Evolutionary conservation across 2,329 filamentous ascomycete species (phyloP).

Genomic region (Aureobasidium namibiae): DNA sequence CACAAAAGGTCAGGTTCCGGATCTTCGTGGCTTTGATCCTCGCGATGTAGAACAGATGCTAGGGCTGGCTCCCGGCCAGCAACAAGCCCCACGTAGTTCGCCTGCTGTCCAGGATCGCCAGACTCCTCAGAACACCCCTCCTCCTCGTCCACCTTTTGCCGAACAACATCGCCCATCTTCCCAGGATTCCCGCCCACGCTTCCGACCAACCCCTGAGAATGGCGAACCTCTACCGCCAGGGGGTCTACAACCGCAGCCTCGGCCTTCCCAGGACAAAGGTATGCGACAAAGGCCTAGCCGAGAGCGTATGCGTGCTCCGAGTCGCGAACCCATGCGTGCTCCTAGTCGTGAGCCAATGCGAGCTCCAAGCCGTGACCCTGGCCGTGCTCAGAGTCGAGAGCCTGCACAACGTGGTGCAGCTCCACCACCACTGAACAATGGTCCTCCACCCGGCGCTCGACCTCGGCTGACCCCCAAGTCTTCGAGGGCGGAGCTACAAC

Average conservation of each 20-base stretch:
- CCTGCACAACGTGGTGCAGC: not conserved
- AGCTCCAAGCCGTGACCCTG: slow-evolving; percentile 23
- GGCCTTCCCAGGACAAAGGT: slow-evolving; percentile 13
- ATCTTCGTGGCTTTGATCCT: slow-evolving; percentile 73
- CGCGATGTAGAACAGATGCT: slow-evolving; percentile 69
- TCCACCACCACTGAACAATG: not conserved
- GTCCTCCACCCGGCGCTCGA: slow-evolving; percentile 17
- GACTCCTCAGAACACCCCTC: slow-evolving; percentile 5
- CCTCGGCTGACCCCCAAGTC: slow-evolving; percentile 33
- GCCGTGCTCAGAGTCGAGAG: slow-evolving; percentile 25
- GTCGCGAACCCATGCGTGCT: slow-evolving; percentile 18
- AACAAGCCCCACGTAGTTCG: slow-evolving; percentile 13
- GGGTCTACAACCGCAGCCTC: slow-evolving; percentile 1
- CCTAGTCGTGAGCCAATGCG: slow-evolving; percentile 28
- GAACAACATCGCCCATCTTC: slow-evolving; percentile 18
- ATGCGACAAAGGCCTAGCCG: slow-evolving; percentile 14
- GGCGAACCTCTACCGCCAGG: not conserved
- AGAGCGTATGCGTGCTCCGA: slow-evolving; percentile 20
- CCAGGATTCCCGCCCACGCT: slow-evolving; percentile 10
- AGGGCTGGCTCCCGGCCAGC: slow-evolving; percentile 26
- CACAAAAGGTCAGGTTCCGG: slow-evolving; percentile 73
- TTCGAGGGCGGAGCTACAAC: slow-evolving; percentile 29
- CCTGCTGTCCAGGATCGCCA: slow-evolving; percentile 3
- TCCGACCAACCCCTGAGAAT: slow-evolving; percentile 11
- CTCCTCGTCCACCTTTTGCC: slow-evolving; percentile 26